These are phyloP conservation scores for Ambrosiella beaveri DNA, from an alignment of 2,329 filamentous ascomycete genomes.

Conservation along the genomic window DNA sequence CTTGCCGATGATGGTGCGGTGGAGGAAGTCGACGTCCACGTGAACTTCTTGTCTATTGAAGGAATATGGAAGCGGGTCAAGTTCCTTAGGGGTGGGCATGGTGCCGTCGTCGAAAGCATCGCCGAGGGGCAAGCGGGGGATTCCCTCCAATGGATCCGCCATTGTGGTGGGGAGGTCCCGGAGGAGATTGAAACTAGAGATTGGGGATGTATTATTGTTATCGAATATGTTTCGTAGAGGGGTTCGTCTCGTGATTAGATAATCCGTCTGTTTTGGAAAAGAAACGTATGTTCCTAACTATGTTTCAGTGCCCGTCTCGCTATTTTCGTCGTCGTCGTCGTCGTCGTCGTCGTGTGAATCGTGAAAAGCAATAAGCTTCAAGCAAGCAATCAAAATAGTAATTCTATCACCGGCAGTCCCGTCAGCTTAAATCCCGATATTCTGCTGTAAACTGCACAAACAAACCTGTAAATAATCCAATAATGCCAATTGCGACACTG, in stretches of 20 bases:
- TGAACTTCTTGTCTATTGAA: constrained; percentile 76
- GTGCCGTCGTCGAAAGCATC: constrained; percentile 17
- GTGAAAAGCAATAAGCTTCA: too few species aligned
- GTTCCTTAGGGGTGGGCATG: constrained; percentile 21
- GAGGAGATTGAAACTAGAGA: background rate
- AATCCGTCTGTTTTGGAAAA: background rate
- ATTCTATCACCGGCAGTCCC: too few species aligned
- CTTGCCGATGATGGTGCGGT: constrained; percentile 55
- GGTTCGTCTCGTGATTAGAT: background rate
- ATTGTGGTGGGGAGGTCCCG: background rate
- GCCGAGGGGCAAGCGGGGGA: background rate
- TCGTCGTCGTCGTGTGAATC: too few species aligned
- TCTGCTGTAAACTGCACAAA: too few species aligned
- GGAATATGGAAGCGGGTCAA: constrained; percentile 25
- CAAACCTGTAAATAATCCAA: too few species aligned
- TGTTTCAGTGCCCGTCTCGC: too few species aligned
- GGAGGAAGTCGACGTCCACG: constrained; percentile 73
- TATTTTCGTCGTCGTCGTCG: too few species aligned
- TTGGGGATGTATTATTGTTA: background rate
- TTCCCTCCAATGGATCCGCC: background rate
- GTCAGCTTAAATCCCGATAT: too few species aligned
- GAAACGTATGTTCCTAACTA: background rate
- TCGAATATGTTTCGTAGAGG: background rate
- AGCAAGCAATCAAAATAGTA: too few species aligned
- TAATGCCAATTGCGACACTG: too few species aligned